Conservation (phyloP, 495 filamentous ascomycete species). For the Lepraria neglecta region DNA sequence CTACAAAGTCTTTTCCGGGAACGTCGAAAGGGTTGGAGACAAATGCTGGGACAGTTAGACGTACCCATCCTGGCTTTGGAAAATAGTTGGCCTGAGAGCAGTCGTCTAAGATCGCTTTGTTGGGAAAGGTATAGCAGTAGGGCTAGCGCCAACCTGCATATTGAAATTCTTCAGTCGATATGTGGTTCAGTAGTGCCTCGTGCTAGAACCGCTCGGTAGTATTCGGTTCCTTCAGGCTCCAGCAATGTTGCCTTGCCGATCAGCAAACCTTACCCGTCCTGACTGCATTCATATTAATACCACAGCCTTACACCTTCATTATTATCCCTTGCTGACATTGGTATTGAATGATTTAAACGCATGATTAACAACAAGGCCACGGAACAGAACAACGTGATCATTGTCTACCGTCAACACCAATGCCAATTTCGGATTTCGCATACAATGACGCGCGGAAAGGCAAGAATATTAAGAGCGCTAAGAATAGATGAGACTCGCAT, state of each 20-base stretch:
- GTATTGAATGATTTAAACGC: background rate
- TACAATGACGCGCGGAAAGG: background rate
- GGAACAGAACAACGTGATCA: background rate
- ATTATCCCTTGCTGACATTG: background rate
- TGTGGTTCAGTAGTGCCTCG: conserved; percentile 2
- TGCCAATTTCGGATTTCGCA: too few species aligned
- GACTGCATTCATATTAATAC: background rate
- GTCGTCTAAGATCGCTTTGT: background rate
- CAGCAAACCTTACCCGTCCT: background rate
- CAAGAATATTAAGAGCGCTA: background rate
- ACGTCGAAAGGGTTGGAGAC: background rate
- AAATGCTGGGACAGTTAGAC: background rate
- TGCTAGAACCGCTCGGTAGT: background rate
- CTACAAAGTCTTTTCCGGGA: background rate
- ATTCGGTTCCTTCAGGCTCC: conserved; percentile 11
- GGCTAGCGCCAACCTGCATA: background rate
- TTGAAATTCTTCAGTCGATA: background rate
- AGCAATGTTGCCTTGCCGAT: background rate
- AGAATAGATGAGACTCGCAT: conserved; percentile 3
- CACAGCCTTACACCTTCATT: too few species aligned
- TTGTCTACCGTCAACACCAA: background rate
- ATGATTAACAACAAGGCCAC: background rate
- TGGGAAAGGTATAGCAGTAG: background rate
- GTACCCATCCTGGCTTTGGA: background rate
- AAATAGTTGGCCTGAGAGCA: background rate